Conservation (phyloP, 768 basidiomycete species). For the Serendipita vermifera region DNA sequence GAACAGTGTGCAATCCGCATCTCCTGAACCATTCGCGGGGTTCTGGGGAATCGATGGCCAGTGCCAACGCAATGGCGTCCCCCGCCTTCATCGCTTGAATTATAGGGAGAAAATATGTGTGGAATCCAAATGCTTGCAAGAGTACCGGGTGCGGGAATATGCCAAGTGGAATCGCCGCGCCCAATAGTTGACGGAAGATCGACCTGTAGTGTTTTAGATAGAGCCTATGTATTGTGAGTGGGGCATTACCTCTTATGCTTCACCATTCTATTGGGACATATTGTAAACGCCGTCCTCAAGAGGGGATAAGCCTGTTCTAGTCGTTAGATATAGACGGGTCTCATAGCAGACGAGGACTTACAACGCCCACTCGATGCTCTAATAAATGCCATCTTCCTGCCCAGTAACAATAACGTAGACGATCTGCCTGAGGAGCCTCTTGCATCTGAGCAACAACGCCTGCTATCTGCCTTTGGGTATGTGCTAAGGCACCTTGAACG, state of each 20-base stretch:
- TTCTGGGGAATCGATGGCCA: slow-evolving; percentile 1
- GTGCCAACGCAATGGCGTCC: neutral
- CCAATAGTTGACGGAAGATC: neutral
- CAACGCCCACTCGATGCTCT: neutral
- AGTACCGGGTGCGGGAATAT: neutral
- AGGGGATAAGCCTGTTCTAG: neutral
- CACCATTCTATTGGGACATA: neutral
- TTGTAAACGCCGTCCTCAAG: neutral
- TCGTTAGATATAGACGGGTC: too few species aligned
- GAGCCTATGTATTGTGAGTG: neutral
- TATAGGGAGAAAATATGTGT: neutral
- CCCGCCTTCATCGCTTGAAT: neutral
- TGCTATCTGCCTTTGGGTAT: neutral
- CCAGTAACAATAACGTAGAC: neutral
- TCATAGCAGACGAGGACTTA: neutral
- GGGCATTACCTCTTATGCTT: neutral
- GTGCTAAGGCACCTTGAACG: neutral
- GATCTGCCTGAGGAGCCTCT: neutral
- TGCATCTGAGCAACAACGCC: neutral
- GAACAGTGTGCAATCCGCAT: neutral
- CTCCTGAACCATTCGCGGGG: neutral
- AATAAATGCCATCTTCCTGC: slow-evolving; percentile 3
- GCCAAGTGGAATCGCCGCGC: neutral
- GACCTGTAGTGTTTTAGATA: neutral
- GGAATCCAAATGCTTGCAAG: neutral